Conservation (phyloP, 352 stramenopile genomes). For the Phytopythium ostracodes region DNA sequence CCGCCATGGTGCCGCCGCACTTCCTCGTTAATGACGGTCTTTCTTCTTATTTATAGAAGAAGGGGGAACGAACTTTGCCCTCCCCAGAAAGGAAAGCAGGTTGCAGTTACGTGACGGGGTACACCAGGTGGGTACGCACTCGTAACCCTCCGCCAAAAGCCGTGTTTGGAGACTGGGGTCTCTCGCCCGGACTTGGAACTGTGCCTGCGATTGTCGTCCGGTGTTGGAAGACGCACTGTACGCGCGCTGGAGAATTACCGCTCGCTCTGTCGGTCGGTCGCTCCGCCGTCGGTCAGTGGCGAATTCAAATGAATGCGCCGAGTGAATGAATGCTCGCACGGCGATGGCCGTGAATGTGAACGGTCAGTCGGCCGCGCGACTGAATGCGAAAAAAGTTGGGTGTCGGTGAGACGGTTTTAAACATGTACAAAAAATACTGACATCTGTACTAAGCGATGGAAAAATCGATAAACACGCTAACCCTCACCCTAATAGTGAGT, state of each 20-base stretch:
- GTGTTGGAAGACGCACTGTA: background rate
- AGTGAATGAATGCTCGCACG: constrained; percentile 1
- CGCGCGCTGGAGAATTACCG: no score
- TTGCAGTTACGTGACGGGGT: background rate
- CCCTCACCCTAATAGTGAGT: no score
- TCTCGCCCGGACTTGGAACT: no score
- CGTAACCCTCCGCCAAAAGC: background rate
- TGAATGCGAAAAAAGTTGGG: constrained; percentile 1
- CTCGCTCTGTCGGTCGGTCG: no score
- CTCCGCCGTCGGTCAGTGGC: background rate
- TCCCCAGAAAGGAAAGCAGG: background rate
- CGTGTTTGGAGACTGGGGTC: background rate
- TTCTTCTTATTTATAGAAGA: constrained; percentile 2
- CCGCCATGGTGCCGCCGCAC: background rate
- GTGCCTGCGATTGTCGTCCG: no score
- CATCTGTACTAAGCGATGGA: no score
- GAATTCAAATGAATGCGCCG: background rate
- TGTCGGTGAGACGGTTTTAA: no score
- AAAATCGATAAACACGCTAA: no score
- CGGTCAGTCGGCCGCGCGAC: background rate
- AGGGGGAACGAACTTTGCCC: background rate
- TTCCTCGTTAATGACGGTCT: background rate
- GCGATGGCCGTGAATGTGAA: background rate
- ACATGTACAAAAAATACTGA: no score
- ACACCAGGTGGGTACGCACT: background rate